Base-by-base conservation (phyloP, 352 stramenopile species). In the Phytopythium mirpurense region DNA sequence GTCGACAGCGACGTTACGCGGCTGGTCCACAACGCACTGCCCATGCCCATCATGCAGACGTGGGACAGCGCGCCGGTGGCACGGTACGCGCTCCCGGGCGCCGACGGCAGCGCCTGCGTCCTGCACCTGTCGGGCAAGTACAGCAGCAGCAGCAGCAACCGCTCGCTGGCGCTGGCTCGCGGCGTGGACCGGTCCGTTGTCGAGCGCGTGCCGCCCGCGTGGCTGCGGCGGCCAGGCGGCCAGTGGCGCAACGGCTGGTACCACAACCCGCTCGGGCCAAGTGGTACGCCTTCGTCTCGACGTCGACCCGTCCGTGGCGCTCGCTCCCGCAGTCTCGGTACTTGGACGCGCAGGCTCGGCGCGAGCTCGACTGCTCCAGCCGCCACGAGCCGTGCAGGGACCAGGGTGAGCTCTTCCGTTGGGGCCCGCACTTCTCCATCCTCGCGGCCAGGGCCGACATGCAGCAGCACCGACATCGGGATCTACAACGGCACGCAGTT, bases 21-120 rank as follows among this genome's bases (percentile, higher is more conserved):
- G 0, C 53, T 63, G 19, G 62, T 83, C 14, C 42, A 61, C 1
- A 41, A 70, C 24, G 62, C 69, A 2, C 35, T 82, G 23, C 66
- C 72, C 5, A 54, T 78, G 24, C 36, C 77, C 14, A 56, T 82
- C 21, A 63, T 78, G 55, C 72, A 68, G 36, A 76, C 55, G 2
- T 55, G 49, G 49, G 35, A 55, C 49, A 55, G 19, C 16, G 21
- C 34, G 3, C 35, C 35, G 1, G 6, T 15, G 0, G 36, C 49
- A 15, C 49, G 49, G 5, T 38, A 18, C 5, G 49, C 19, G 21
- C 29, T 55, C 19, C 49, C 36, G 5, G 49, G 49, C 5, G 27
- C 2, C 18, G 49, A 55, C 14, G 36, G 49, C 35, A 42, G 38
- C 38, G 24, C 49, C 1, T 55, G 49, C 29, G 24, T 55, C 3